Percentiles rank a stretch among this genome's conserved stretches.
These are phyloP conservation scores for Coemansia erecta DNA, from an alignment of 192 early-diverging fungal species.

Conservation along the genomic window DNA sequence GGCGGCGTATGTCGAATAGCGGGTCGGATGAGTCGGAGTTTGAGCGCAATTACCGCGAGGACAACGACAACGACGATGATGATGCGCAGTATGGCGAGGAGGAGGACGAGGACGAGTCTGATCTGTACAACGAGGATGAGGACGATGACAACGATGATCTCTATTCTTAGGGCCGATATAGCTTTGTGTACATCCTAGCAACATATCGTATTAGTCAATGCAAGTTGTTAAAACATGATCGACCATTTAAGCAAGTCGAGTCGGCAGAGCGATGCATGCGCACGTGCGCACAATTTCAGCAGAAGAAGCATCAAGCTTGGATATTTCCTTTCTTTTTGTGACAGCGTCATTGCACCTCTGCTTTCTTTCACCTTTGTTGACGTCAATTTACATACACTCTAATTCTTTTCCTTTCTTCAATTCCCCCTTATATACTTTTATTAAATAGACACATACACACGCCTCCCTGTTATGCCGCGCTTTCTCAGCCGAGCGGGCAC, in stretches of 20 bases:
- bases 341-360: not conserved
- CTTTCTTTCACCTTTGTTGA: not conserved
- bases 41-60: not conserved
- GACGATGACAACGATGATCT: constrained; percentile 4
- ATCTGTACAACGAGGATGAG: not conserved
- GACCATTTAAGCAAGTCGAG: too few species aligned
- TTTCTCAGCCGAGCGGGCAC: constrained; percentile 54
- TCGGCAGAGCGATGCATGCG: too few species aligned
- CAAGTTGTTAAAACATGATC: too few species aligned
- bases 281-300: too few species aligned
- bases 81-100: not conserved
- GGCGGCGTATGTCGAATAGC: not conserved
- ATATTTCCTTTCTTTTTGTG: too few species aligned
- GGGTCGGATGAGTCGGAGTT: not conserved
- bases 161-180: not conserved
- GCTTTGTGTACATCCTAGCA: too few species aligned
- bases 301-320: too few species aligned
- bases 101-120: not conserved
- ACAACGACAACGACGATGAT: not conserved
- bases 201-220: too few species aligned
- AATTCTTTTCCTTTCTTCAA: too few species aligned
- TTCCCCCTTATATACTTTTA: too few species aligned
- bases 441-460: too few species aligned
- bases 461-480: constrained; percentile 23
- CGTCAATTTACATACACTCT: not conserved